Evolutionary conservation across 768 basidiomycete species (phyloP).

Genomic region (Chalciporus piperatus): DNA sequence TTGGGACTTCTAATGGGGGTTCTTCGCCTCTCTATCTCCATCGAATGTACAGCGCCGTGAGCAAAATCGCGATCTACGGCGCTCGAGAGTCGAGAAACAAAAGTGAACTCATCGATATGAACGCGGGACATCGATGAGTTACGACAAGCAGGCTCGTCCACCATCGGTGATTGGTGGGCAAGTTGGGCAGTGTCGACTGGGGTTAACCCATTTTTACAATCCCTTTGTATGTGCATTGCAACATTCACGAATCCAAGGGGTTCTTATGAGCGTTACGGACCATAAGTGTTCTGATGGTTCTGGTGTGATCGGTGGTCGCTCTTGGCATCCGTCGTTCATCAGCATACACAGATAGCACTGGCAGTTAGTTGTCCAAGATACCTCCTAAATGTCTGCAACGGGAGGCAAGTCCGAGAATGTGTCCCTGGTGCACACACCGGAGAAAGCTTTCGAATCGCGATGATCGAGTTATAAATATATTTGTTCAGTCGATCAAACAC

Average conservation of each 20-base stretch:
- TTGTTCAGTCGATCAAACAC: slow-evolving; percentile 13
- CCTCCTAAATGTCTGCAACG: no score
- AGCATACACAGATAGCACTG: neutral
- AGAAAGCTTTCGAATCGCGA: neutral
- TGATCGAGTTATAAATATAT: neutral
- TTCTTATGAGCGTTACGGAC: neutral
- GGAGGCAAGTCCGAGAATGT: no score
- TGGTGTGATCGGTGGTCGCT: no score
- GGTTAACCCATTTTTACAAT: slow-evolving; percentile 9
- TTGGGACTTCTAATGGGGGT: neutral
- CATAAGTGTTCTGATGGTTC: no score
- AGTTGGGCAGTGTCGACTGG: neutral
- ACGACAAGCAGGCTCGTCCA: slow-evolving; percentile 5
- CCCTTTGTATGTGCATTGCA: slow-evolving; percentile 3
- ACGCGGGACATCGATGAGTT: slow-evolving; percentile 22
- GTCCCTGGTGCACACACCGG: neutral
- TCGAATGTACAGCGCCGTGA: neutral
- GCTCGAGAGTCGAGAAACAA: slow-evolving; percentile 46
- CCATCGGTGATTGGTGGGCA: slow-evolving; percentile 13
- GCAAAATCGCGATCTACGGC: neutral
- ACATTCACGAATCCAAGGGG: neutral
- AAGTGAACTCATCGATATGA: slow-evolving; percentile 42
- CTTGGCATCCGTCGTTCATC: neutral
- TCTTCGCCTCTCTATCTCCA: neutral
- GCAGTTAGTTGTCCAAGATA: neutral